Base-by-base conservation (phyloP, 2,329 filamentous ascomycete genomes). In the Curvularia hawaiiensis region DNA sequence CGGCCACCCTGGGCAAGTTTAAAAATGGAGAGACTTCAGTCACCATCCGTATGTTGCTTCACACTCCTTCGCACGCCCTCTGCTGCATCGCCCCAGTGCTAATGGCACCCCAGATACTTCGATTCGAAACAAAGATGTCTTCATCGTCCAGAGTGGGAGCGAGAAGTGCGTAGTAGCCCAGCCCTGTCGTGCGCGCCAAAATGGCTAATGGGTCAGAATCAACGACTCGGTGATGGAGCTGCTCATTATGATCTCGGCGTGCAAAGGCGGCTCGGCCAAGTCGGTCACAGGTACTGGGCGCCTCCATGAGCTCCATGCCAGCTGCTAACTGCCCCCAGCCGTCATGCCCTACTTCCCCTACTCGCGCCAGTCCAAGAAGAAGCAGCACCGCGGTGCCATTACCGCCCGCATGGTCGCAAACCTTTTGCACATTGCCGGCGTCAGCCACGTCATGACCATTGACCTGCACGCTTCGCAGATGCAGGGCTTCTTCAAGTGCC, bases 191-290 rank as follows among this genome's bases (percentile, higher is more conserved):
- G 39, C 47, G 46, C 50, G 44, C 49, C 62, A 60, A 28, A 28
- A 59, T 59, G 52, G 58, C 65, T 71, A 69, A 70, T 62, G 66
- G 54, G 56, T 24, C 73, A 82, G 79, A 80, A 97, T 97, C 84
- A 99, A 99, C 78, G 95, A 99, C 80, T 96, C 92, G 72, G 92
- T 99, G 75, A 97, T 99, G 92, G 95, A 99, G 83, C 85, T 99
- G 74, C 85, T 99, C 74, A 98, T 99, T 79, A 96, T 99, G 91
- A 97, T 98, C 71, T 95, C 91, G 65, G 95, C 95, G 67, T 99
- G 95, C 85, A 98, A 97, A 79, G 93, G 95, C 73, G 95, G 94
- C 65, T 98, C 95, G 53, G 91, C 95, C 62, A 97, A 93, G 82
- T 96, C 95, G 72, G 90, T 98, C 75, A 98, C 94, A 69, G 94